phyloP scores from a whole-genome alignment of 129 eudicot species.

The Chrysanthemum lavandulifolium region DNA sequence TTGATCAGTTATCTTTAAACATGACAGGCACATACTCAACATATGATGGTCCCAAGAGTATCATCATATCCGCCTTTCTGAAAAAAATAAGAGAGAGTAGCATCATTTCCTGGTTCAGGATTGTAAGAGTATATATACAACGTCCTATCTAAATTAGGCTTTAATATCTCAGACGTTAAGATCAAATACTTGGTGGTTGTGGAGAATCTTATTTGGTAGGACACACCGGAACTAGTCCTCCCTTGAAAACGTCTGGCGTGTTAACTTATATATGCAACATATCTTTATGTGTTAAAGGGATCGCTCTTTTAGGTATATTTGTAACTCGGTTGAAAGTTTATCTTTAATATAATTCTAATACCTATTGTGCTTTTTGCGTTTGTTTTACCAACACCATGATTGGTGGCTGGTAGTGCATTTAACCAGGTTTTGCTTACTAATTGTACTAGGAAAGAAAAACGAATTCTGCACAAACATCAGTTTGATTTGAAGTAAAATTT shows the following conservation, averaged over 20 bases:
- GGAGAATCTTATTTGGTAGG: slow-evolving; percentile 8
- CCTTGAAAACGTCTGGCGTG: not conserved
- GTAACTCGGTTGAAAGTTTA: slow-evolving; percentile 1
- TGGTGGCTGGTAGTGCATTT: too few relatives aligned
- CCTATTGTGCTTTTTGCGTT: not conserved
- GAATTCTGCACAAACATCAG: too few relatives aligned
- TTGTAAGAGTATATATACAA: slow-evolving; percentile 14
- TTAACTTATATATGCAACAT: not conserved
- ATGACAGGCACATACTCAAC: slow-evolving; percentile 44
- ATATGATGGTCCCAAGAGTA: slow-evolving; percentile 59
- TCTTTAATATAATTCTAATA: not conserved
- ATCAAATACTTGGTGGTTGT: not conserved
- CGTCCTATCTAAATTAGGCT: slow-evolving; percentile 14
- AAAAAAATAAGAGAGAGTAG: too few relatives aligned
- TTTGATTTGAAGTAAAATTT: too few relatives aligned
- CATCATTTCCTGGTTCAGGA: not conserved
- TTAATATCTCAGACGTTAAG: not conserved
- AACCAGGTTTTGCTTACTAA: too few relatives aligned
- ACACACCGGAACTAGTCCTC: slow-evolving; percentile 12
- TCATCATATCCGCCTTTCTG: slow-evolving; percentile 5
- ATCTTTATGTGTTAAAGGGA: not conserved
- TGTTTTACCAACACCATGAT: not conserved
- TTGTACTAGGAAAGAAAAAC: too few relatives aligned
- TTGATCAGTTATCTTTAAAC: slow-evolving; percentile 7
- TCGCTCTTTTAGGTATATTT: not conserved